Evolutionary conservation across 441 rosid genomes (phyloP), one percentile per base, ranked within the genome.

Genomic region (Hypseocharis bilobata): DNA sequence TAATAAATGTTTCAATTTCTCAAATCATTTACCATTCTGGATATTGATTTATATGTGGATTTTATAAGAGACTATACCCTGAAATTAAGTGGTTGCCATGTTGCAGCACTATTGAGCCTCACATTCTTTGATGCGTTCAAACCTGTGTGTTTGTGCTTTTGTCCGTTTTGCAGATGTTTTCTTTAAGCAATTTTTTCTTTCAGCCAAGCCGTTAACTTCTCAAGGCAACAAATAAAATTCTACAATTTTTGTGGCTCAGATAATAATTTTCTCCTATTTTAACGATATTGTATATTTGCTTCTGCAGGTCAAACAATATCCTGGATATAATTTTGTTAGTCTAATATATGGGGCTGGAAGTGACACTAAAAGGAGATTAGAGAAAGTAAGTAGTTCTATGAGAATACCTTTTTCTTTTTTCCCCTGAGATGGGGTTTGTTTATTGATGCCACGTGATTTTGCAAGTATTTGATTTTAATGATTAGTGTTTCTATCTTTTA

Each of bases 331-430:
- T 80, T 88, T 88, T 74, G 62, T 86, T 64, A 78, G 84, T 66
- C 79, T 88, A 58, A 84, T 93, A 71, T 82, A 85, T 75, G 92
- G 98, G 73, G 82, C 86, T 64, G 91, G 83, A 71, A 83, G 86
- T 70, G 96, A 87, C 70, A 86, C 91, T 66, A 83, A 66, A 79
- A 88, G 80, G 72, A 84, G 82, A 62, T 72, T 93, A 51, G 95
- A 90, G 74, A 88, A 85, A 87, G 96, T 86, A 71, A 56, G 70
- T 65, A 57, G 38, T 70, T 68, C 40, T 49, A 49, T 19, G 10
- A 8, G 4, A 20, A 20, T 6, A 13, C 51, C 16, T 44, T 42
- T 42, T 44, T n/a, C n/a, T n/a, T n/a, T n/a, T n/a, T n/a, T n/a
- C n/a, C n/a, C n/a, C n/a, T n/a, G n/a, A n/a, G n/a, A n/a, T n/a